Base-by-base conservation (phyloP, 768 basidiomycete species). In the Tricholoma bakamatsutake region DNA sequence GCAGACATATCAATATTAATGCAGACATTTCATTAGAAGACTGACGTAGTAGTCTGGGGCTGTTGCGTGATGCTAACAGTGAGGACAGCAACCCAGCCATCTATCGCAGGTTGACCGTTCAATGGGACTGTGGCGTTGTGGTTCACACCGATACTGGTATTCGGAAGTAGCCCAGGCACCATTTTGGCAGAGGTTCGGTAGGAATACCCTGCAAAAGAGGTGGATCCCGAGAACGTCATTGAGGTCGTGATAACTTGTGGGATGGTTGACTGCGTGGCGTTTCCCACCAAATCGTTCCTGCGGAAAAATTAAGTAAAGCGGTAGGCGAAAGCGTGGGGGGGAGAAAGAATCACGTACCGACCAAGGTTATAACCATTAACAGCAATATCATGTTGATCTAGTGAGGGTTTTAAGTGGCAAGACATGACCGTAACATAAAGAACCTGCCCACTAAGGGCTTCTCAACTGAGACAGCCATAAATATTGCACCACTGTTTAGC, bases 221-320 rank as follows among this genome's bases (percentile, higher is more conserved):
- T 87, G 13, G 76, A 73, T 0, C 88, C 92, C 1, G 76, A 74
- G 66, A 71, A 92, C 0, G 82, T 81, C 28, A 83, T 77, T 31
- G 67, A 64, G 61, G 88, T 85, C n/a, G 79, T 83, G 47, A 88
- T 62, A 39, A 72, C 67, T 34, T 62, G 13, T 0, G 76, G 72
- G 53, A 87, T 72, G 9, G 68, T 43, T 21, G 76, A 72, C 18
- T 71, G 66, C 0, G 93, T 93, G 21, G 88, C 85, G 65, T 93
- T 93, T 18, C 88, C 90, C 24, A 95, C 73, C n/a, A 96, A 71
- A 77, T 82, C 88, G 66, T 97, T 93, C 24, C 93, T 85, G 54
- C 13, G 24, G n/a, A 12, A 54, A 50, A 18, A 6, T 17, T 33
- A 49, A 47, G 28, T 30, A 31, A 24, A 24, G 24, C 2, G 34